Evolutionary conservation across 2,329 filamentous ascomycete species (phyloP).

Genomic region (Byssothecium circinans): DNA sequence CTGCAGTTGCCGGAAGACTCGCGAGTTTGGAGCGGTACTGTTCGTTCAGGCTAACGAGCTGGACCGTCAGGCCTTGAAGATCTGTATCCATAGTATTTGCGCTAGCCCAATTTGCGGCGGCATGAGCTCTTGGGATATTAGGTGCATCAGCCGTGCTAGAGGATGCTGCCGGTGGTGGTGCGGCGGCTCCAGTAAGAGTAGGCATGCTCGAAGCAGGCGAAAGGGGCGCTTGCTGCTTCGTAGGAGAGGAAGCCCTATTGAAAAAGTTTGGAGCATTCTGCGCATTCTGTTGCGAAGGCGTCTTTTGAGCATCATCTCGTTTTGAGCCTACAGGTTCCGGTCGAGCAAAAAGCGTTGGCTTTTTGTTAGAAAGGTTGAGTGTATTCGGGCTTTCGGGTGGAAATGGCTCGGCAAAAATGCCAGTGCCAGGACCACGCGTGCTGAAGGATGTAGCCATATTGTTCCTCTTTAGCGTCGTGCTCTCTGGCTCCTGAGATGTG

Average conservation of each 20-base stretch:
- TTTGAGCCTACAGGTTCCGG: not conserved
- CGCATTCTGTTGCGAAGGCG: not conserved
- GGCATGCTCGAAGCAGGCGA: constrained; percentile 14
- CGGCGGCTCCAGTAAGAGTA: constrained; percentile 12
- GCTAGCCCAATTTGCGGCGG: constrained; percentile 29
- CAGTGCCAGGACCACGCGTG: not conserved
- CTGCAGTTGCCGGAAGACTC: constrained; percentile 24
- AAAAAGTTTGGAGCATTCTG: not conserved
- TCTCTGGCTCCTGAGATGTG: not conserved
- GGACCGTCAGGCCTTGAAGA: constrained; percentile 21
- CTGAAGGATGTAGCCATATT: not conserved
- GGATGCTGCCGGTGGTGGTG: not conserved
- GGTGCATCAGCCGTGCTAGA: constrained; percentile 5
- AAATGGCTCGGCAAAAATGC: not conserved
- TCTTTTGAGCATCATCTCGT: not conserved
- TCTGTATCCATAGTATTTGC: constrained; percentile 12
- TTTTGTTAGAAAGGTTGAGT: not conserved
- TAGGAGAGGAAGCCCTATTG: not conserved
- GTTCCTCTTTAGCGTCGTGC: not conserved
- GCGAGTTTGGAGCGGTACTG: constrained; percentile 29
- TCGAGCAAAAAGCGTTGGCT: not conserved
- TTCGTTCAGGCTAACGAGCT: constrained; percentile 32
- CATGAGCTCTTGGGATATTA: constrained; percentile 27
- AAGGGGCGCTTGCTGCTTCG: constrained; percentile 6
- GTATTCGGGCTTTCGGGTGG: not conserved